Conservation (phyloP, 1,139 yeast genomes). For the Debaryomycetaceae sp. region DNA sequence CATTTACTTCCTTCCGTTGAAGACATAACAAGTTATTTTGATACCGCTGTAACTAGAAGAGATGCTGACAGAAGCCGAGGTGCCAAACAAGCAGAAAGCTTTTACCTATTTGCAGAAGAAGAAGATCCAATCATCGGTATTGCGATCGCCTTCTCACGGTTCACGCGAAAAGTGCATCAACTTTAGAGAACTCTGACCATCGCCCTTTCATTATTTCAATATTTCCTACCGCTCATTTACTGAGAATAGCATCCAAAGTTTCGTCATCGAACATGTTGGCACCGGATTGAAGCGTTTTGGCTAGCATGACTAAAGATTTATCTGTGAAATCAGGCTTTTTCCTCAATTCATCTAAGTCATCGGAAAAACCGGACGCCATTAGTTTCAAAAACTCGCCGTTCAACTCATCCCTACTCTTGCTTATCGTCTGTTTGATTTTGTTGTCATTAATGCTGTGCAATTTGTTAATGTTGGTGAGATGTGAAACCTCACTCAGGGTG, state of each 20-base stretch:
- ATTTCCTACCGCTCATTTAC: neutral
- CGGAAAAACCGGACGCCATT: slow-evolving; percentile 58
- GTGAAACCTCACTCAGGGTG: slow-evolving; percentile 12
- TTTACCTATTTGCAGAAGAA: too few species aligned
- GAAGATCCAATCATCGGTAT: too few species aligned
- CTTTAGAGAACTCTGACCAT: too few species aligned
- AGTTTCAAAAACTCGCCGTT: slow-evolving; percentile 52
- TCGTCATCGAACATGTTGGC: slow-evolving; percentile 65
- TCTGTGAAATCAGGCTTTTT: slow-evolving; percentile 61
- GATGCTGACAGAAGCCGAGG: too few species aligned
- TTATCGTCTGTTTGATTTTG: slow-evolving; percentile 21
- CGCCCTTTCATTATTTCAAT: too few species aligned
- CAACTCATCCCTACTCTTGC: slow-evolving; percentile 35
- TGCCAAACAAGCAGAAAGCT: too few species aligned
- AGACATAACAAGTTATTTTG: too few species aligned
- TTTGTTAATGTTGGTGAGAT: slow-evolving; percentile 1
- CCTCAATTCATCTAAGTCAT: slow-evolving; percentile 62
- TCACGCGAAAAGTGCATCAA: too few species aligned
- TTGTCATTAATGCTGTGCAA: slow-evolving; percentile 12
- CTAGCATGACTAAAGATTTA: slow-evolving; percentile 58
- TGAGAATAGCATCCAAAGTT: slow-evolving; percentile 40
- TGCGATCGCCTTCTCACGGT: too few species aligned
- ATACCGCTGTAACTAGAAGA: too few species aligned
- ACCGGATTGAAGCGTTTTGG: slow-evolving; percentile 64
- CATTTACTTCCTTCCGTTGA: too few species aligned